Percentiles rank a stretch among this genome's conserved stretches.
phyloP scores from a whole-genome alignment of 176 grass and related monocot genomes.

The Melocanna baccifera region DNA sequence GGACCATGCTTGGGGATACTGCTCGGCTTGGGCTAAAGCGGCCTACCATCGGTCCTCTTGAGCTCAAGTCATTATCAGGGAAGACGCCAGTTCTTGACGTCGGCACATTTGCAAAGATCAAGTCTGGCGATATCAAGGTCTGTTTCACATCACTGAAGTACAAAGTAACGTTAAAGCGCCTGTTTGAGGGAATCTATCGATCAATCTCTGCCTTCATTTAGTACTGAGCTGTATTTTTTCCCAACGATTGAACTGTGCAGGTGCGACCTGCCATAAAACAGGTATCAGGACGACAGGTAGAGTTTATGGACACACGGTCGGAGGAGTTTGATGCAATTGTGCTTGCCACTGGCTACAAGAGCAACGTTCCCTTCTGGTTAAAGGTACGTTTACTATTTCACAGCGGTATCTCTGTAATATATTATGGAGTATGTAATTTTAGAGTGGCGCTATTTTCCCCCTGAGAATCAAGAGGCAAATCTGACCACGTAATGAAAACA shows the following conservation, averaged over 20 bases:
- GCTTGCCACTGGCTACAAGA: slow-evolving; percentile 87
- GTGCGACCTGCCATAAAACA: slow-evolving; percentile 52
- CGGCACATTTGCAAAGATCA: slow-evolving; percentile 85
- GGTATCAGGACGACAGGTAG: slow-evolving; percentile 45
- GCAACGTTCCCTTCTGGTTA: slow-evolving; percentile 86
- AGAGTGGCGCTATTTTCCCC: not conserved
- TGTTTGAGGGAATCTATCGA: slow-evolving; percentile 3
- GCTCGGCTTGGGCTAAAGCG: slow-evolving; percentile 67
- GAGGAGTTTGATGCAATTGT: slow-evolving; percentile 69
- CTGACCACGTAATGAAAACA: not conserved
- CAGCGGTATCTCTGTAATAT: not conserved
- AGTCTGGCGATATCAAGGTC: slow-evolving; percentile 83
- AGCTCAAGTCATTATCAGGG: slow-evolving; percentile 89
- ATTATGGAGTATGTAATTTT: not conserved
- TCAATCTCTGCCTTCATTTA: not conserved
- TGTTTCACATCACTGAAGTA: slow-evolving; percentile 23
- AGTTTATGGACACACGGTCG: slow-evolving; percentile 52
- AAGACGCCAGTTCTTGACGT: slow-evolving; percentile 97
- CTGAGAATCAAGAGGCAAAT: not conserved
- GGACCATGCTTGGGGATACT: slow-evolving; percentile 75
- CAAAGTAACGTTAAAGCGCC: slow-evolving; percentile 3
- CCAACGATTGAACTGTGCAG: slow-evolving; percentile 46
- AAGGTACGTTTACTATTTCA: slow-evolving; percentile 51
- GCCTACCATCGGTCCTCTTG: slow-evolving; percentile 68
- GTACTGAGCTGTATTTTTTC: slow-evolving; percentile 14